Conservation (phyloP, 192 early-diverging fungal genomes). For the Umbelopsis sp. region DNA sequence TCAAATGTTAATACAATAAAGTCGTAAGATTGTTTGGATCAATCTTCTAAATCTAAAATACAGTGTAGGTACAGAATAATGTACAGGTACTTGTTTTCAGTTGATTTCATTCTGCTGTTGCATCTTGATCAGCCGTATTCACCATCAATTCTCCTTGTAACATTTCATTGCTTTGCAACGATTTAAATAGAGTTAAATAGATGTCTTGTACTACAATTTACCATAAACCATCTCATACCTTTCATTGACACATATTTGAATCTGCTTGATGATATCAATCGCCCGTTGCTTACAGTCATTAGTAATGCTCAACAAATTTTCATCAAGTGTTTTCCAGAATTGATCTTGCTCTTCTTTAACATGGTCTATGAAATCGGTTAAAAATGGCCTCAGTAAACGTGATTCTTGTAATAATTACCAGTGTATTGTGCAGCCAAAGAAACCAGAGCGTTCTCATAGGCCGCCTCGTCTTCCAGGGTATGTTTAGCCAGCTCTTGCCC, state of each 20-base stretch:
- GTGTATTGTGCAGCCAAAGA: neutral
- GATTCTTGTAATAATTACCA: neutral
- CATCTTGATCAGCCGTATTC: neutral
- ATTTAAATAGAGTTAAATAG: neutral
- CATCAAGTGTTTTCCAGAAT: neutral
- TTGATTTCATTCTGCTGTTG: neutral
- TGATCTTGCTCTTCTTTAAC: neutral
- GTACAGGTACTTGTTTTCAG: too few species aligned
- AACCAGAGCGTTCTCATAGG: too few species aligned
- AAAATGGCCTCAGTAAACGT: too few species aligned
- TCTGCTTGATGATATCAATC: conserved; percentile 1
- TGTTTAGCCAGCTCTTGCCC: too few species aligned
- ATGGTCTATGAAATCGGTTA: neutral
- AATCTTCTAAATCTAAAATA: neutral
- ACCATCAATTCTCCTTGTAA: neutral
- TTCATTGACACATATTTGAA: neutral
- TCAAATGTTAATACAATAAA: too few species aligned
- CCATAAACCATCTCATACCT: neutral
- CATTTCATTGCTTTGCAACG: neutral
- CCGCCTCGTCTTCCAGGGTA: too few species aligned
- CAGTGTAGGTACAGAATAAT: neutral
- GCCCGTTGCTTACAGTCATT: neutral
- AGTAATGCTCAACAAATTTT: neutral
- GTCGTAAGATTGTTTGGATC: too few species aligned
- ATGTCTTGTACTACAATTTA: neutral